Evolutionary conservation across 805 yeast genomes (phyloP), one percentile per base, ranked within the genome.

Genomic region (Debaryomyces maramus): DNA sequence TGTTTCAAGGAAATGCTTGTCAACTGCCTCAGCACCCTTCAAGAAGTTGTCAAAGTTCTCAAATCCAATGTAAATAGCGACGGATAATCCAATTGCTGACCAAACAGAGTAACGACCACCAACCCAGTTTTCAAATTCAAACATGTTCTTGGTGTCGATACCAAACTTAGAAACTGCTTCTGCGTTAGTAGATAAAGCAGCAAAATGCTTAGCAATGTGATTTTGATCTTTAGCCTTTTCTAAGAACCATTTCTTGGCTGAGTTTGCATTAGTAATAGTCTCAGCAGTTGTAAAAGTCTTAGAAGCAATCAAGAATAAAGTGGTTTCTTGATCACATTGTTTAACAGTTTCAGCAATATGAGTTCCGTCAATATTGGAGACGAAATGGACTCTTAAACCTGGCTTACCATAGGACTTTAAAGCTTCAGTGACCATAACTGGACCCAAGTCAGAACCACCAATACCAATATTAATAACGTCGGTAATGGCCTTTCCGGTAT

Each of bases 81-180:
- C 91, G 20, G 97, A 87, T 55, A 93, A 80, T 47, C 99, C 99
- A 66, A 93, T 93, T 48, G 99, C 95, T 31, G 96, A 87, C 99
- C 99, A 93, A 47, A 93, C 99, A n/a, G 99, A 93, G 83, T 93
- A 93, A 71, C 99, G 85, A 63, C 99, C 99, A 61, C 99, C 99
- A 50, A 93, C 99, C 99, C 99, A 93, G 72, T 74, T 84, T 67
- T 90, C 97, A 60, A 93, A 93, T 49, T 95, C 98, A 70, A 93
- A 93, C 99, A 93, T 93, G 78, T 93, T 93, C 66, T 81, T 85
- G 63, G 97, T 81, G 74, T 93, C 98, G 54, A 93, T 93, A 61
- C 99, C 99, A 58, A 93, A 93, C 72, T 88, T 86, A 58, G 83
- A 77, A 49, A 93, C 99, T 69, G 86, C 97, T 38, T 68, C 70